Evolutionary conservation across 768 basidiomycete genomes (phyloP), one percentile per base, ranked within the genome.

Genomic region (Hypholoma sublateritium): DNA sequence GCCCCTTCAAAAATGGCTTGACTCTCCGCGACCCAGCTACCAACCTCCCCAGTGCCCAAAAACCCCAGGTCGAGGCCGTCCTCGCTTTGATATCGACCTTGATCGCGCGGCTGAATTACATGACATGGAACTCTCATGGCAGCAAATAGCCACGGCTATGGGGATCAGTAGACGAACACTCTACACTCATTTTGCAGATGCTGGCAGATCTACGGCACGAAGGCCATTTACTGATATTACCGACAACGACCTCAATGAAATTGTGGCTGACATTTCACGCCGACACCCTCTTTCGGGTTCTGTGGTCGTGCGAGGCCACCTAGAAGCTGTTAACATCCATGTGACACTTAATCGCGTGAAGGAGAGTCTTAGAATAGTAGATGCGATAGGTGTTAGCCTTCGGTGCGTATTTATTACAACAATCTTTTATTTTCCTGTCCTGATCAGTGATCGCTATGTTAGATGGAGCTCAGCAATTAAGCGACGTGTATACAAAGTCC

Each of bases 341-440:
- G 37, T 77, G 5, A 66, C 69, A 8, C 22, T 57, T 16, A 17
- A 24, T 0, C 50, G 69, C 2, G 65, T 74, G 1, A 49, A 53
- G n/a, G 65, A 68, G 3, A 70, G 65, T 16, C 57, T 74, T 2
- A 17, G 52, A 24, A 49, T 67, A 5, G 70, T 76, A 11, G 73
- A 76, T 62, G 51, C 51, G 2, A 50, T 72, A 6, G 72, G 73
- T 0, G 65, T 68, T 1, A 41, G 69, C 7, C 59, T 69, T 7
- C 21, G 62, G 68, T 68, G 24, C 36, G 19, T 53, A 21, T 37
- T 16, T 44, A n/a, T n/a, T n/a, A n/a, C n/a, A n/a, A n/a, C n/a
- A n/a, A n/a, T n/a, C n/a, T n/a, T n/a, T n/a, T n/a, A n/a, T n/a
- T n/a, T 37, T 16, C 21, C 25, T 24, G 16, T 42, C 19, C 3